phyloP scores from a whole-genome alignment of 345 rosid genomes.

The Mallotus nudiflorus region DNA sequence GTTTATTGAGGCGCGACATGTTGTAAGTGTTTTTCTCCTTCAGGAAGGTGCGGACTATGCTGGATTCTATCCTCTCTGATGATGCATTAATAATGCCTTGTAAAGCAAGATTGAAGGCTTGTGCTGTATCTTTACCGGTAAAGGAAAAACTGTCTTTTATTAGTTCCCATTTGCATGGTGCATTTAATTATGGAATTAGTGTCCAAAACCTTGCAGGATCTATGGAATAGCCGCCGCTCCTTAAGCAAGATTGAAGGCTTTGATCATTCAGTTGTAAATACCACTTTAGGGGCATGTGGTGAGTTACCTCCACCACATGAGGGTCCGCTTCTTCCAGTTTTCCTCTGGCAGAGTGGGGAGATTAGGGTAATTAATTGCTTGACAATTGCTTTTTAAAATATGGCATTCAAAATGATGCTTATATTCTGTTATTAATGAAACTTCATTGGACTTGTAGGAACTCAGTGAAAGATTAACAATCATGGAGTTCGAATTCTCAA shows the following conservation, averaged over 20 bases:
- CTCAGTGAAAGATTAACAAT: constrained; percentile 61
- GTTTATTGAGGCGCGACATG: not conserved
- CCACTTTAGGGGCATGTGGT: constrained; percentile 81
- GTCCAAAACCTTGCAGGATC: constrained; percentile 48
- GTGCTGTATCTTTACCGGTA: constrained; percentile 89
- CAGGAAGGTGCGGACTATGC: constrained; percentile 81
- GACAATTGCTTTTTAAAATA: not conserved
- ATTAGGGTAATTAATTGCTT: constrained; percentile 47
- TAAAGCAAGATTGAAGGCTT: constrained; percentile 74
- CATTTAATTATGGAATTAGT: not conserved
- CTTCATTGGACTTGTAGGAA: constrained; percentile 42
- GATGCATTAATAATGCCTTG: constrained; percentile 68
- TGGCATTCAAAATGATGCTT: not conserved
- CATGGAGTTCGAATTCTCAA: constrained; percentile 77
- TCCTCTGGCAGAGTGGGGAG: constrained; percentile 88
- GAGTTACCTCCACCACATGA: constrained; percentile 55
- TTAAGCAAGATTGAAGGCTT: constrained; percentile 79
- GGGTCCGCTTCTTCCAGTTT: constrained; percentile 71
- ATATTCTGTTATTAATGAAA: not conserved
- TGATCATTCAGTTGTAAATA: constrained; percentile 75
- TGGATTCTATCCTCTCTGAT: constrained; percentile 62
- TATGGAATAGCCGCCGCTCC: constrained; percentile 77
- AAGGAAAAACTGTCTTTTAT: constrained; percentile 17
- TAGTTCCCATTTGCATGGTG: not conserved
- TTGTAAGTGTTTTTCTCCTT: constrained; percentile 6